phyloP scores from a whole-genome alignment of 768 basidiomycete species.

The Ephemerocybe angulata region DNA sequence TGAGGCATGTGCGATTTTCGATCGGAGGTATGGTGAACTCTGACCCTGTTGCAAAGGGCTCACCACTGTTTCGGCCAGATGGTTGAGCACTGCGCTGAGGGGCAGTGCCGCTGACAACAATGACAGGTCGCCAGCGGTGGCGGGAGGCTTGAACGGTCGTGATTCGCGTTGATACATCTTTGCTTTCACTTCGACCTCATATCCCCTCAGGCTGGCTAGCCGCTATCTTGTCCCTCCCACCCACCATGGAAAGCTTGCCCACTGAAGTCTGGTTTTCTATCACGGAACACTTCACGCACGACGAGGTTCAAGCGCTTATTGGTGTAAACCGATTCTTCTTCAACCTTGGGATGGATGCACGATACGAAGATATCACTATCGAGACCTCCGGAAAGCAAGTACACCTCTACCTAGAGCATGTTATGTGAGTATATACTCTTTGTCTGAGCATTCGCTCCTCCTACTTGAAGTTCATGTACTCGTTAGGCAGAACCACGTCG shows the following conservation, averaged over 20 bases:
- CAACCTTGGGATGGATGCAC: constrained; percentile 7
- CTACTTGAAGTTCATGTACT: neutral
- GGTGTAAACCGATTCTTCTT: constrained; percentile 12
- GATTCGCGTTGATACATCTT: too few species aligned
- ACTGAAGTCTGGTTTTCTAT: constrained; percentile 6
- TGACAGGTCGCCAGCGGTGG: too few species aligned
- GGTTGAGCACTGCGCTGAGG: too few species aligned
- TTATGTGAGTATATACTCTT: neutral
- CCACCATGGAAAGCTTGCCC: constrained; percentile 6
- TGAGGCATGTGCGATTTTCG: too few species aligned
- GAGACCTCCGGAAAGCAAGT: neutral
- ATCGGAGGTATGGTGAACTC: too few species aligned
- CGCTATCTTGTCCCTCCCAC: neutral
- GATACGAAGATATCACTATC: constrained; percentile 5
- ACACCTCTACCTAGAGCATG: neutral
- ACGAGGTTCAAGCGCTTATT: constrained; percentile 5
- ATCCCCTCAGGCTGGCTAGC: too few species aligned
- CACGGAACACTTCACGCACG: constrained; percentile 2
- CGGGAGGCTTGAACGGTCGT: too few species aligned
- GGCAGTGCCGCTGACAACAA: too few species aligned
- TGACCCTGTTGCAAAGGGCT: too few species aligned
- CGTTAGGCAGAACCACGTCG: neutral
- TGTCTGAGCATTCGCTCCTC: neutral
- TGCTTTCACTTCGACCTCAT: neutral
- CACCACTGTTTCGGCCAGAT: too few species aligned